phyloP scores from a whole-genome alignment of 2,329 filamentous ascomycete species.

The Fusarium graminum region DNA sequence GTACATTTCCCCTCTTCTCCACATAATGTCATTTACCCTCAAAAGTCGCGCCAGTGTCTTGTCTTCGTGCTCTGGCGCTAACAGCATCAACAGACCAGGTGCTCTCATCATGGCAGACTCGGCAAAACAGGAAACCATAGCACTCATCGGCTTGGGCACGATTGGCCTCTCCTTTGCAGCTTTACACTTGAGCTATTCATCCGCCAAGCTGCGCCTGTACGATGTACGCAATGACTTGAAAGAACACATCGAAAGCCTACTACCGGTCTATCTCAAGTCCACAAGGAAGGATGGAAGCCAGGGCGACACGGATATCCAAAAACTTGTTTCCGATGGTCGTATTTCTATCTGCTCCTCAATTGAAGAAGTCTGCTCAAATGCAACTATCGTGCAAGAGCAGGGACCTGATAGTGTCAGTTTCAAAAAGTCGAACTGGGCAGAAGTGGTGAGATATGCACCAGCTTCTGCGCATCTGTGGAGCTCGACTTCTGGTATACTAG shows the following conservation, averaged over 20 bases:
- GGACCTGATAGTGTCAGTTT: slow-evolving; percentile 38
- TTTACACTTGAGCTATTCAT: slow-evolving; percentile 32
- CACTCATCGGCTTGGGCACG: slow-evolving; percentile 35
- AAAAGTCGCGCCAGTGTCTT: slow-evolving; percentile 1
- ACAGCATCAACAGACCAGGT: not conserved
- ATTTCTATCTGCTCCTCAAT: slow-evolving; percentile 28
- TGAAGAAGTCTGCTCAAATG: slow-evolving; percentile 19
- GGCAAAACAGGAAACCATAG: slow-evolving; percentile 20
- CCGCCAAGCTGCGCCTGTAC: slow-evolving; percentile 23
- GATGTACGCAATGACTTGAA: slow-evolving; percentile 36
- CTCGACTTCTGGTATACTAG: slow-evolving; percentile 34
- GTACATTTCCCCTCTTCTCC: slow-evolving; percentile 28
- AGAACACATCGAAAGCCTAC: slow-evolving; percentile 25
- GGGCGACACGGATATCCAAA: rapidly evolving
- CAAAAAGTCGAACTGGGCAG: slow-evolving; percentile 37
- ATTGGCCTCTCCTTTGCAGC: slow-evolving; percentile 38
- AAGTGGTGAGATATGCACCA: slow-evolving; percentile 9
- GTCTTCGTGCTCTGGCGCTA: not conserved
- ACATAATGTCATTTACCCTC: not conserved
- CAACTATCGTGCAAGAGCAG: slow-evolving; percentile 40
- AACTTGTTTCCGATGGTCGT: slow-evolving; percentile 10
- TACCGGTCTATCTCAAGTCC: slow-evolving; percentile 28
- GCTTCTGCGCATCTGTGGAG: slow-evolving; percentile 29
- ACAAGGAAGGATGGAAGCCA: slow-evolving; percentile 2
- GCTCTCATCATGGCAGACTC: not conserved